Base-by-base conservation (phyloP, 805 yeast genomes). In the Blastobotrys muscicola region DNA sequence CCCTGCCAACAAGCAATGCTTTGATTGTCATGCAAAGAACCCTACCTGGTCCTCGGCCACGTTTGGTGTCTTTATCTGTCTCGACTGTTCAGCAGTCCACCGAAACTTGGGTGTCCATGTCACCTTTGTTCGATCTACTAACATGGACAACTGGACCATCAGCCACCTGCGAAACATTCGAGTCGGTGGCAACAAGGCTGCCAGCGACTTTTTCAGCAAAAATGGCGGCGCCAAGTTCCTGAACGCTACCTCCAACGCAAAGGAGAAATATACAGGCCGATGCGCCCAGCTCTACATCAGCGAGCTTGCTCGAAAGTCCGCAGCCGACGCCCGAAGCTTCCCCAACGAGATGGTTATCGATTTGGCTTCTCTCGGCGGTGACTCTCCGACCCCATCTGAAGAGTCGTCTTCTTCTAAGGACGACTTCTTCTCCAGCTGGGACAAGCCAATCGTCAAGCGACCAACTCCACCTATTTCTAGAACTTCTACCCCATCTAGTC, bases 11-110 rank as follows among this genome's bases (percentile, higher is more conserved):
- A 81, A 80, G 56, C 63, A 62, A 43, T 92, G 98, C 66, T 90
- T 92, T 66, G 98, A 92, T 61, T 92, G 98, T 65, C 75, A 82
- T 42, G 84, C 89, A 55, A 86, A 84, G 60, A 89, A 89, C 62
- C 97, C 98, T 32, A 86, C 97, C 0, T 92, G 98, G 98, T 85
- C 98, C 3, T 90, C 97, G 10, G 87, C 90, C 44, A 95, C 97
- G 10, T 90, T 85, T 64, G 98, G 97, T 44, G 84, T 89, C 42
- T 75, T 89, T 61, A 68, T 92, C 46, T 92, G 98, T 69, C 72
- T 89, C 48, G 95, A 92, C 62, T 92, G 98, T 64, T 84, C 95
- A 43, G 89, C 97, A 3, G 86, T 83, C 42, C 98, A 92, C 69
- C 78, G 98, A 64, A 87, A 87, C 62, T 66, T 92, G 66, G 98